Base-by-base conservation (phyloP, 208 protist genomes). In the Leptomonas seymouri region DNA sequence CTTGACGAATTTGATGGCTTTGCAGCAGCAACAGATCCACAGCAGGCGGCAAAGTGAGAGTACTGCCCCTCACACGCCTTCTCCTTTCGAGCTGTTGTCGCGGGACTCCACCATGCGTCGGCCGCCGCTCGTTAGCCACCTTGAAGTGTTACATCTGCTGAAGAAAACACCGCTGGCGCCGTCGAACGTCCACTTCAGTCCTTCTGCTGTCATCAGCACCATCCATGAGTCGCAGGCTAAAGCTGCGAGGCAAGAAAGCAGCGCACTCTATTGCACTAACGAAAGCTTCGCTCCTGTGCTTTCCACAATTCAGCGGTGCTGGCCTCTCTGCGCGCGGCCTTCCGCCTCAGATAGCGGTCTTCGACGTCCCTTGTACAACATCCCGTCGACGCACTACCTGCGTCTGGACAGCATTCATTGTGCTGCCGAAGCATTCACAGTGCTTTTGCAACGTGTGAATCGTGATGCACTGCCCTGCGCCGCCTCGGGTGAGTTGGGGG, bases 321-420 rank as follows among this genome's bases (percentile, higher is more conserved):
- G 71, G 71, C 71, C 55, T 0, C 16, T 21, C n/a, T 61, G 27
- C 6, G 30, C 56, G 31, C 62, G 71, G 0, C 63, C 71, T 8
- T 60, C 63, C 14, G 42, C 46, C 0, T 42, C 36, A 18, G 53
- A 70, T 28, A 1, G n/a, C 5, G 82, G 82, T 12, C 63, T 69
- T 8, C 71, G 77, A 11, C 71, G 75, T 3, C 78, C 79, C 16
- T 46, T 88, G 41, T 71, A 80, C 34, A 67, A 53, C 46, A 51
- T 82, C 21, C 79, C 82, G 0, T 27, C 30, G 0, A 45, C 65
- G 0, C 78, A 69, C 15, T 84, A 75, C 69, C 39, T 28, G 39
- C 63, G 55, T 3, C 57, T 84, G 4, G 45, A 60, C 21, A 72
- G 69, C 3, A 62, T 82, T 28, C 50, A 70, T 8, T 45, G 46